Evolutionary conservation across 768 basidiomycete genomes (phyloP).

Genomic region (Lentinula sp.): DNA sequence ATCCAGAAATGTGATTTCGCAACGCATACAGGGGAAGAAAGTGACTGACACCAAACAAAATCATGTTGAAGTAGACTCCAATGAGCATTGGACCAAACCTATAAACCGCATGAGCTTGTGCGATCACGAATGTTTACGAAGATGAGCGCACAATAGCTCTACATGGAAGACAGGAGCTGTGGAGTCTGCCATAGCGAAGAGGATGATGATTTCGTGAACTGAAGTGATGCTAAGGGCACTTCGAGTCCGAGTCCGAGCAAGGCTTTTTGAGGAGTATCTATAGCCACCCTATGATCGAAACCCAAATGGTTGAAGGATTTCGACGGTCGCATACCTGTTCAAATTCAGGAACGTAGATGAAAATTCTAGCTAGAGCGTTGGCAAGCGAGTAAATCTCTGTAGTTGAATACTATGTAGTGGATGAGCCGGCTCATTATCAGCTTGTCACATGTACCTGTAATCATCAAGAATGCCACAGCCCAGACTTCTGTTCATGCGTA

Average conservation of each 20-base stretch:
- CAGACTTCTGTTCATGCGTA: neutral
- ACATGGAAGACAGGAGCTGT: slow-evolving; percentile 1
- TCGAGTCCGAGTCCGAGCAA: neutral
- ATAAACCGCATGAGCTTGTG: neutral
- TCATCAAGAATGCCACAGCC: neutral
- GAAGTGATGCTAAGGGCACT: neutral
- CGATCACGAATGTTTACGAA: neutral
- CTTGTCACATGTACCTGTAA: neutral
- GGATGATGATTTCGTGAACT: neutral
- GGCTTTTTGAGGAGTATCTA: neutral
- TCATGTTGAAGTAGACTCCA: slow-evolving; percentile 3
- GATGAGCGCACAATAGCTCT: neutral
- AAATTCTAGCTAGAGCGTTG: neutral
- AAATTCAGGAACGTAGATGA: neutral
- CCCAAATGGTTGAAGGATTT: neutral
- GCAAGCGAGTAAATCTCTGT: neutral
- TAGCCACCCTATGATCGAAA: neutral
- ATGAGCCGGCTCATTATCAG: neutral
- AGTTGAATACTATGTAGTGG: neutral
- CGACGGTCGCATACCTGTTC: neutral
- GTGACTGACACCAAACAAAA: neutral
- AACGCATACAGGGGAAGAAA: neutral
- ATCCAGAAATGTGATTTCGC: too few species aligned
- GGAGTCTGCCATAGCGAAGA: neutral
- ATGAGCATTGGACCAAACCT: slow-evolving; percentile 8